Conservation (phyloP, 2,329 filamentous ascomycete species). For the Bipolaris oryzae region DNA sequence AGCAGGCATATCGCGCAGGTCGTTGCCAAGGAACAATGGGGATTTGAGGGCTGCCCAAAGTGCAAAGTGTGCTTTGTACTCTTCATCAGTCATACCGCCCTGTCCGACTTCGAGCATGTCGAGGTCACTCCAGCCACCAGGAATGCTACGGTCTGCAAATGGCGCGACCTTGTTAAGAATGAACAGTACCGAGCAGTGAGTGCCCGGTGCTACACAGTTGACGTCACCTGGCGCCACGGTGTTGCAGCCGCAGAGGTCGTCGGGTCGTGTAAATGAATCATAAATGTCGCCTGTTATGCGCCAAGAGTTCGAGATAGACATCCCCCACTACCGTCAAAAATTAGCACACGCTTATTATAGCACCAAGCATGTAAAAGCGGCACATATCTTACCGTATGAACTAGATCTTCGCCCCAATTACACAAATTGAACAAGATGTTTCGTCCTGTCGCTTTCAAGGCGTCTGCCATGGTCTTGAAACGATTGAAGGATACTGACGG, state of each 20-base stretch:
- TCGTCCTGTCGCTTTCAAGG: conserved; percentile 29
- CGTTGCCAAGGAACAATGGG: conserved; percentile 53
- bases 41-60: conserved; percentile 52
- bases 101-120: conserved; percentile 42
- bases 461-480: conserved; percentile 37
- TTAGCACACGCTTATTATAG: conserved; percentile 3
- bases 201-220: conserved; percentile 35
- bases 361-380: background rate
- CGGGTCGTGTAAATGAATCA: conserved; percentile 38
- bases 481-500: conserved; percentile 34
- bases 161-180: conserved; percentile 40
- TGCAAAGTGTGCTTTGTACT: conserved; percentile 50
- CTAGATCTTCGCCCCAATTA: conserved; percentile 45
- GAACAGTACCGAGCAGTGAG: conserved; percentile 37
- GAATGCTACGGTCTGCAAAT: conserved; percentile 35
- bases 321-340: conserved; percentile 35
- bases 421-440: conserved; percentile 41
- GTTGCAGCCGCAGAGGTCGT: conserved; percentile 36
- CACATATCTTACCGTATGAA: conserved; percentile 28
- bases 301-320: conserved; percentile 45
- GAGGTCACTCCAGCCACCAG: conserved; percentile 39
- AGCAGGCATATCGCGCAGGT: conserved; percentile 47
- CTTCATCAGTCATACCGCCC: conserved; percentile 36
- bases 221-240: conserved; percentile 31
- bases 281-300: conserved; percentile 41